These are phyloP conservation scores for Helichrysum umbraculigerum DNA, from an alignment of 129 eudicot species.

Conservation along the genomic window DNA sequence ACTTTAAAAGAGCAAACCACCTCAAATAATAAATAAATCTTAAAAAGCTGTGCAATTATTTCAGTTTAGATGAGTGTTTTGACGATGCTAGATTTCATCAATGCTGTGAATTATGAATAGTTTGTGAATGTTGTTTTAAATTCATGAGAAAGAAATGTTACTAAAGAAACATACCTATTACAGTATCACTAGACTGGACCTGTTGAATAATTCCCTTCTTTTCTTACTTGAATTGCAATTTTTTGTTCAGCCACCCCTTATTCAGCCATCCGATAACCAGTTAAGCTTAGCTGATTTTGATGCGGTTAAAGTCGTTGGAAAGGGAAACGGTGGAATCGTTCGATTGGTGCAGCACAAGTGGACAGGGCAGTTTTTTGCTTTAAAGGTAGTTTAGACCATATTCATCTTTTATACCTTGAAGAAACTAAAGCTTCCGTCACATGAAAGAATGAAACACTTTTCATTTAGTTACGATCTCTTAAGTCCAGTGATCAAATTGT, in stretches of 20 bases:
- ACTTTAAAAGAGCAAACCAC: neutral
- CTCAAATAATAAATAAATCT: neutral
- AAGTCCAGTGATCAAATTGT: neutral
- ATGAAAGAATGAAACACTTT: neutral
- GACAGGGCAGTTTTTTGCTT: slow-evolving; percentile 98
- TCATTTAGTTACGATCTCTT: neutral
- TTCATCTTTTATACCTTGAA: slow-evolving; percentile 13
- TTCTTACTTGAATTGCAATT: slow-evolving; percentile 16
- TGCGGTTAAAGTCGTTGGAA: slow-evolving; percentile 85
- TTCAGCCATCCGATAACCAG: slow-evolving; percentile 88
- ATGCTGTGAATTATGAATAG: neutral
- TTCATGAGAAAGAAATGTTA: slow-evolving; percentile 7
- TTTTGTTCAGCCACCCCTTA: slow-evolving; percentile 76
- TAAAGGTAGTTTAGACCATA: slow-evolving; percentile 60
- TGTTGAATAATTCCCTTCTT: neutral
- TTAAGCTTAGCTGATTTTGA: slow-evolving; percentile 94
- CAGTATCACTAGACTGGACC: neutral
- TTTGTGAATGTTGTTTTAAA: neutral
- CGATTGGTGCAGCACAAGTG: slow-evolving; percentile 97
- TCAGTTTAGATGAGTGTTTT: neutral
- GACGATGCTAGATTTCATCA: neutral
- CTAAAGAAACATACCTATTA: neutral
- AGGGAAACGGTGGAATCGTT: slow-evolving; percentile 96
- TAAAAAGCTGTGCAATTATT: neutral
- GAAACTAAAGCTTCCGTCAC: neutral